Evolutionary conservation across 2,329 filamentous ascomycete genomes (phyloP), one percentile per base, ranked within the genome.

Genomic region (Leptographium radiaticola): DNA sequence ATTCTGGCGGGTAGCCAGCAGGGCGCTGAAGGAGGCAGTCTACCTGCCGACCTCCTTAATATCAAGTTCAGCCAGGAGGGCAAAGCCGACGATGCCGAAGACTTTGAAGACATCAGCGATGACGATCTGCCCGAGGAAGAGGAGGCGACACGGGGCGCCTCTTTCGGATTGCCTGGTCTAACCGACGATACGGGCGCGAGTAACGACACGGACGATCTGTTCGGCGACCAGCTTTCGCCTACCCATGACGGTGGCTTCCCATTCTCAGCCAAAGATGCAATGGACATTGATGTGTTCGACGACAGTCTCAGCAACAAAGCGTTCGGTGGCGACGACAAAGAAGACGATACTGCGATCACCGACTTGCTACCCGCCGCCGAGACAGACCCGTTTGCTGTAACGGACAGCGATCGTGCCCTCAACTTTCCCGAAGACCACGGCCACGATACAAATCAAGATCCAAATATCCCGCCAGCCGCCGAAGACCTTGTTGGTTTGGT

Each of bases 11-110:
- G 71, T 51, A 69, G 67, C 42, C 68, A 72, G 56, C 66, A 70
- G 54, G 67, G 67, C 36, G 63, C 61, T 13, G 67, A 65, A 34
- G 58, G 62, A 10, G 58, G 62, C 9, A 59, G 62, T 20, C 63
- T 71, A 13, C 68, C 67, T 10, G 63, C 72, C 6, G 68, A 71
- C 51, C 64, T 80, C 55, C 69, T 75, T 34, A 63, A 60, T 48
- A 52, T 60, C 33, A 52, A 74, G 30, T 77, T 84, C 58, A 81
- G 83, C 59, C 75, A 81, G 59, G 74, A 75, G 8, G 86, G 89
- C 66, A 98, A 98, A 68, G 91, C 89, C 53, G 89, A 89, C 56
- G 87, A 97, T 69, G 93, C 93, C 43, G 72, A 93, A 58, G 93
- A 98, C 65, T 98, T 76, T 45, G 73, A 93, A 57, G 91, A 98